These are phyloP conservation scores for Astragalus membranaceus DNA, from an alignment of 306 rosid species.

Conservation along the genomic window DNA sequence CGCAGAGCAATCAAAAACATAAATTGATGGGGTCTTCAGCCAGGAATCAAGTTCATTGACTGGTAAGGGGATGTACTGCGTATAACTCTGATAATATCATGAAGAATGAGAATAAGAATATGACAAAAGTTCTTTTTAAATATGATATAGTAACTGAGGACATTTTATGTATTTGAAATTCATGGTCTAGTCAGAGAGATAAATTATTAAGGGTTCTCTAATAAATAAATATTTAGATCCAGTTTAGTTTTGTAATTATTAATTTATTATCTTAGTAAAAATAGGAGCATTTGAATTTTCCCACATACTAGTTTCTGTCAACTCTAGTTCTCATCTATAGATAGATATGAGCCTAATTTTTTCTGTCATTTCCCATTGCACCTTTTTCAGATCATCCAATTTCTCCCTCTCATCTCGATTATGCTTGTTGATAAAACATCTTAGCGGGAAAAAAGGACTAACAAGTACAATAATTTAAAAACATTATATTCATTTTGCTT, in stretches of 20 bases:
- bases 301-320: neutral
- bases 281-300: neutral
- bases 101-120: conserved; percentile 15
- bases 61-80: conserved; percentile 94
- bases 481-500: neutral
- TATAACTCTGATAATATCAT: conserved; percentile 64
- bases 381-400: neutral
- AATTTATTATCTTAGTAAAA: neutral
- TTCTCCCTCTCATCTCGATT: neutral
- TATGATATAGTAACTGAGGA: neutral
- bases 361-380: neutral
- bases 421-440: neutral
- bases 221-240: conserved; percentile 1
- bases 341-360: neutral
- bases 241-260: neutral
- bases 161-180: neutral
- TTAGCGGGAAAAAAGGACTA: neutral
- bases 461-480: neutral
- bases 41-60: conserved; percentile 89
- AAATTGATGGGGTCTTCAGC: conserved; percentile 98
- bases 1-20: conserved; percentile 96
- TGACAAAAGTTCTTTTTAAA: neutral
- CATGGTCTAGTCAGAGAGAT: neutral
- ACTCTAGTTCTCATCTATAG: neutral
- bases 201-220: neutral